These are phyloP conservation scores for Pisolithus albus DNA, from an alignment of 768 basidiomycete species.

Conservation along the genomic window DNA sequence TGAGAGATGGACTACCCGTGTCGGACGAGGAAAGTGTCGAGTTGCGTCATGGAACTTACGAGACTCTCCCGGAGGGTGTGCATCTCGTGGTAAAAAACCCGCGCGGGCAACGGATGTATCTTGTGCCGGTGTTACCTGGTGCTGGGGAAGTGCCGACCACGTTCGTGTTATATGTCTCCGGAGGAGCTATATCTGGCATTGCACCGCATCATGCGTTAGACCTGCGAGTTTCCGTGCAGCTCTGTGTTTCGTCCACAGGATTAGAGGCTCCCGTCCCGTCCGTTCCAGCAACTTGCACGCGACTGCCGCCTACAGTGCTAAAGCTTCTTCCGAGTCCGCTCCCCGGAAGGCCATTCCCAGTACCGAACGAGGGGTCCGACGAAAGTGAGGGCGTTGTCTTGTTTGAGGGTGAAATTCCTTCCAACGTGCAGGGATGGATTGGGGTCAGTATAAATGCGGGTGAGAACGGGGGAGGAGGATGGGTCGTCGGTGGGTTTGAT, in stretches of 20 bases:
- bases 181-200: constrained; percentile 46
- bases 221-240: constrained; percentile 41
- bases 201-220: constrained; percentile 42
- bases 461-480: constrained; percentile 52
- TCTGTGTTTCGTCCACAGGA: constrained; percentile 29
- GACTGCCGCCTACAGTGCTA: constrained; percentile 40
- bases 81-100: constrained; percentile 42
- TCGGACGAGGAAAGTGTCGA: constrained; percentile 3
- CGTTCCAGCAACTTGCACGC: constrained; percentile 28
- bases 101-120: constrained; percentile 36
- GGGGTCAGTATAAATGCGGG: constrained; percentile 45
- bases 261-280: constrained; percentile 12
- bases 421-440: constrained; percentile 34
- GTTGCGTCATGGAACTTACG: constrained; percentile 20
- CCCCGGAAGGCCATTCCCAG: constrained; percentile 50
- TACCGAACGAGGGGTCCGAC: constrained; percentile 60
- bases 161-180: constrained; percentile 54
- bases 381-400: constrained; percentile 70
- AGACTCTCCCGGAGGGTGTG: constrained; percentile 31
- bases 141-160: constrained; percentile 12
- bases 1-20: constrained; percentile 45
- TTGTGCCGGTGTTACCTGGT: constrained; percentile 36
- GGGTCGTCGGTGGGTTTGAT: constrained; percentile 56
- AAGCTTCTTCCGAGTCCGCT: constrained; percentile 60
- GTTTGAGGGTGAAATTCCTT: constrained; percentile 45